A percentile compares a stretch with the other conserved stretches of the same genome.
Conservation (phyloP, 139 green algal genomes). For the Zygnema cylindricum region DNA sequence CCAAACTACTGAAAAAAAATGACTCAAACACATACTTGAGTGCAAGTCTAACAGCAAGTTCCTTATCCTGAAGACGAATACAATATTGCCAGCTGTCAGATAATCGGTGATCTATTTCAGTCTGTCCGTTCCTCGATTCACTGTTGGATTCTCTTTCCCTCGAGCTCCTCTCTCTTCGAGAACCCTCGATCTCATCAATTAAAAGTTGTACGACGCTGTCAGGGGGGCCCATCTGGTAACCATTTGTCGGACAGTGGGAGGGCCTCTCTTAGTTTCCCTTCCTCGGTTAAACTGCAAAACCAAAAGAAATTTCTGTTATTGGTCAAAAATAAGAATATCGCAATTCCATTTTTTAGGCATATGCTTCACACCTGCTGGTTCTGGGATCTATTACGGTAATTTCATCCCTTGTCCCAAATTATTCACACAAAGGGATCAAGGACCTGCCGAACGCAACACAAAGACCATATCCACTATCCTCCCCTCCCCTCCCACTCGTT, state of each 20-base stretch:
- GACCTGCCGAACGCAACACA: no score
- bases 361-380: no score
- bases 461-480: background rate
- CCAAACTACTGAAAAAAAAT: no score
- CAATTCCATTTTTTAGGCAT: no score
- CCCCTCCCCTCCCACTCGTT: background rate
- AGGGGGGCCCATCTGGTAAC: conserved; percentile 40
- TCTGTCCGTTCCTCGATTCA: background rate
- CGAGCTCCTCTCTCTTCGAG: background rate
- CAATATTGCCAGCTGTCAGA: conserved; percentile 51
- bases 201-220: conserved; percentile 42
- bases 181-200: conserved; percentile 33
- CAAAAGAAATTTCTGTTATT: no score
- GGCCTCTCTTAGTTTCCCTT: conserved; percentile 38
- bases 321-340: no score
- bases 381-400: no score
- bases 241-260: conserved; percentile 51
- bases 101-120: no score
- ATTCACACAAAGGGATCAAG: no score
- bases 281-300: conserved; percentile 48
- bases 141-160: background rate
- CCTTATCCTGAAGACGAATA: conserved; percentile 48
- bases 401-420: no score
- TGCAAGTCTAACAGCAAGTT: conserved; percentile 38
- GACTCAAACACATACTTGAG: no score